These are phyloP conservation scores for Heimioporus sp. DNA, from an alignment of 768 basidiomycete genomes.

Conservation along the genomic window DNA sequence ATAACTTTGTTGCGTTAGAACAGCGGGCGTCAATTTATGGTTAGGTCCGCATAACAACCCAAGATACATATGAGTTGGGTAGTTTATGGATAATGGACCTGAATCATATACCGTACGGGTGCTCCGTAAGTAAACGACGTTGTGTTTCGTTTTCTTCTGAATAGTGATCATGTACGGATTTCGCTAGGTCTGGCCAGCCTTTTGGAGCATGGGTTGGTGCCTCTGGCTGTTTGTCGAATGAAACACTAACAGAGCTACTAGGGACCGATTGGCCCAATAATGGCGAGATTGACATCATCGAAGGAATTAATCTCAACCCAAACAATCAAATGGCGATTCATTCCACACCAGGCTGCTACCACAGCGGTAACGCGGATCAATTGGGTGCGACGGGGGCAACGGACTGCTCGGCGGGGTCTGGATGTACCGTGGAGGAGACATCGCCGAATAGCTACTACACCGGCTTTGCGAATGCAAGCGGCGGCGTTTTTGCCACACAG, in stretches of 20 bases:
- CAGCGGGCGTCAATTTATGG: not conserved
- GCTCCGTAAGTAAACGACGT: slow-evolving; percentile 40
- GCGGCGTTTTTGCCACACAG: slow-evolving; percentile 68
- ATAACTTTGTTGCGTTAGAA: not conserved
- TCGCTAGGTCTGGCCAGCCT: slow-evolving; percentile 30
- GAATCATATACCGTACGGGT: slow-evolving; percentile 54
- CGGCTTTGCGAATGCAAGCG: slow-evolving; percentile 37
- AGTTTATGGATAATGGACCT: slow-evolving; percentile 47
- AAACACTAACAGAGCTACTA: slow-evolving; percentile 2
- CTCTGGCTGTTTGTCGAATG: not conserved
- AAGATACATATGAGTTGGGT: slow-evolving; percentile 42
- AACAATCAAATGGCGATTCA: slow-evolving; percentile 61
- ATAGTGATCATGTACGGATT: not conserved
- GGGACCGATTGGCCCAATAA: slow-evolving; percentile 39
- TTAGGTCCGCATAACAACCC: slow-evolving; percentile 46
- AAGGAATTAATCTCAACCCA: slow-evolving; percentile 51
- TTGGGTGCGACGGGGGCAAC: slow-evolving; percentile 29
- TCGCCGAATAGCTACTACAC: slow-evolving; percentile 27
- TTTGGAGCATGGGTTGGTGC: slow-evolving; percentile 30
- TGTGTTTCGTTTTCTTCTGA: slow-evolving; percentile 4
- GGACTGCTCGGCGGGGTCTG: slow-evolving; percentile 22
- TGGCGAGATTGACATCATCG: slow-evolving; percentile 61
- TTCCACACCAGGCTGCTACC: slow-evolving; percentile 40
- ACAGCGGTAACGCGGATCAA: slow-evolving; percentile 28
- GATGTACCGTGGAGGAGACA: slow-evolving; percentile 30